These are phyloP conservation scores for Trichosporon faecale DNA, from an alignment of 1,284 basidiomycete species.

Conservation along the genomic window DNA sequence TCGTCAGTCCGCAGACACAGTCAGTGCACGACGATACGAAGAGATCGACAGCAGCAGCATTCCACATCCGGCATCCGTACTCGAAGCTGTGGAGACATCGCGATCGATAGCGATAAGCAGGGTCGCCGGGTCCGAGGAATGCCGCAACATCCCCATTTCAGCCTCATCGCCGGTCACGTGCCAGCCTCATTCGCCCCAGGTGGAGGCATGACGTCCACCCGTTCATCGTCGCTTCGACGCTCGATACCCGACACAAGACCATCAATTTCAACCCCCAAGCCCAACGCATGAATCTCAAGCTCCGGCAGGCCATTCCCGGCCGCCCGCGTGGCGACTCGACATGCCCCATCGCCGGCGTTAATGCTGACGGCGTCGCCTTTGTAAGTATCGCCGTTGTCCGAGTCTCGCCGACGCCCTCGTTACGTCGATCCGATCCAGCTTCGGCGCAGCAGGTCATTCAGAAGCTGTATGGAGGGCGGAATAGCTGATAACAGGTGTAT, in stretches of 20 bases:
- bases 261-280: background rate
- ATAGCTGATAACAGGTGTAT: slow-evolving; percentile 34
- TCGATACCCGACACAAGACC: background rate
- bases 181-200: background rate
- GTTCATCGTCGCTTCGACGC: background rate
- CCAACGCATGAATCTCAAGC: slow-evolving; percentile 41
- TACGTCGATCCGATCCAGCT: background rate
- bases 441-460: background rate
- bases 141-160: background rate
- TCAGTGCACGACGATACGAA: background rate
- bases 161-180: background rate
- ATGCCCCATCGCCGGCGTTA: slow-evolving; percentile 11
- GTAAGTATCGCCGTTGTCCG: slow-evolving; percentile 12
- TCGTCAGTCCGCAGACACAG: background rate
- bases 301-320: slow-evolving; percentile 45
- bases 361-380: slow-evolving; percentile 15
- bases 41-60: too few species aligned
- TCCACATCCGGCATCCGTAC: too few species aligned
- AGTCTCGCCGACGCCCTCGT: background rate
- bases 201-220: slow-evolving; percentile 8
- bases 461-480: background rate
- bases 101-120: slow-evolving; percentile 7
- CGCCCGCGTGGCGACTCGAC: slow-evolving; percentile 27
- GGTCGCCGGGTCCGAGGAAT: background rate
- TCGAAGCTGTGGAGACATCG: background rate